Base-by-base conservation (phyloP, 192 early-diverging fungal species). In the Haplosporangium gracile region DNA sequence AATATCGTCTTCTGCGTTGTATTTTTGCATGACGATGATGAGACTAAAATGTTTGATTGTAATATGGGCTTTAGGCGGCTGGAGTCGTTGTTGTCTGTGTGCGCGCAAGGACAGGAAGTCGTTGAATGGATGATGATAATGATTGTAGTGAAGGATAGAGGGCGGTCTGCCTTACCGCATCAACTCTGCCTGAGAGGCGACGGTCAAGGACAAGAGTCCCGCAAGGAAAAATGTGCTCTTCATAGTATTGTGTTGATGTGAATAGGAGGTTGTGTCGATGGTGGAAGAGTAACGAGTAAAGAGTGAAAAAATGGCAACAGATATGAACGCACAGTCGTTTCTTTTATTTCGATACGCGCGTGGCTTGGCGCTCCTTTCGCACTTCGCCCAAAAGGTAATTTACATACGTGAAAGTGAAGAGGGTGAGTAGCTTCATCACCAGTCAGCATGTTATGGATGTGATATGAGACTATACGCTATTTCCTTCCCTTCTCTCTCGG, bases 171-270 rank as follows among this genome's bases (percentile, higher is more conserved):
- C 15, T 43, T 78, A 78, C 77, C 77, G 77, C 36, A 70, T 60
- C 68, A 78, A 18, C 47, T 78, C 77, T 29, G 77, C 77, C n/a
- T 78, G 77, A 18, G 77, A 70, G 49, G 77, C 51, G 22, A 72
- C 36, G 18, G 77, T 70, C 68, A 78, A 70, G 77, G 77, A 78
- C 51, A 78, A 51, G 69, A 78, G 77, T 71, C 77, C 77, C 11
- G 69, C 68, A 18, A 78, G 68, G 36, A 71, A 1, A 24, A 39
- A 34, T 16, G 77, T 43, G 38, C 34, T 55, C n/a, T 78, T 78
- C 77, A 78, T 78, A 65, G 11, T 36, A 13, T 18, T 43, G 7
- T n/a, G 16, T 60, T 55, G 22, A 18, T 40, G 16, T 60, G 74
- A 36, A 18, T 40, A 45, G 10, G 39, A 20, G 34, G 10, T 7